Evolutionary conservation across 768 basidiomycete species (phyloP), one percentile per base, ranked within the genome.

Genomic region (Naganishia randhawae): DNA sequence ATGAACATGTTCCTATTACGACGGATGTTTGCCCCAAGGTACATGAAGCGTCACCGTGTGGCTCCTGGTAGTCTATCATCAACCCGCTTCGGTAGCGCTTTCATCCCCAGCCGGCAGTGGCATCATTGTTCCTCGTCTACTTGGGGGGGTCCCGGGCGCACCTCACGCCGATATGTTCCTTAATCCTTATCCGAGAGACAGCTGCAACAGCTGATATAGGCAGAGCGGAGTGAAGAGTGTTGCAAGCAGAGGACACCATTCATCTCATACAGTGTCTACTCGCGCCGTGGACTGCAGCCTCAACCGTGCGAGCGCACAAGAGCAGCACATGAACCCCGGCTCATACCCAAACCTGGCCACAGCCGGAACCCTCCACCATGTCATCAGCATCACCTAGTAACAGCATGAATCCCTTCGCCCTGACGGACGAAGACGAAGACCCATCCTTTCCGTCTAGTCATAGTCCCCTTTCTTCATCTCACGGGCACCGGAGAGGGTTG

Each of bases 331-430:
- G n/a, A 14, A 2, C 54, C 11, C 13, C 13, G 37, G 33, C 39
- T 25, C 37, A 27, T 29, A 14, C 17, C n/a, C 39, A 61, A 19
- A 13, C 39, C 22, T 13, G n/a, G 54, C 35, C 54, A 33, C 16
- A 22, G n/a, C 57, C 37, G 22, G 22, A 61, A 22, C 17, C 19
- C 25, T 1, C 37, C 57, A 39, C 57, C 31, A 61, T 61, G 57
- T 61, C 57, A 25, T 61, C 57, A 61, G 57, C 57, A 41, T 61
- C 57, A 22, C 57, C 57, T n/a, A 61, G 57, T 14, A 61, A 61
- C 57, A 61, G 57, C 57, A 61, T 61, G 57, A 61, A 61, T 22
- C 57, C 57, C 33, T 61, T 61, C 39, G 37, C 57, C 22, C 14
- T 42, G 37, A 61, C 39, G 22, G 57, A 61, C 32, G 39, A 61